phyloP scores from a whole-genome alignment of 2,329 filamentous ascomycete species.

The Claviceps africana region DNA sequence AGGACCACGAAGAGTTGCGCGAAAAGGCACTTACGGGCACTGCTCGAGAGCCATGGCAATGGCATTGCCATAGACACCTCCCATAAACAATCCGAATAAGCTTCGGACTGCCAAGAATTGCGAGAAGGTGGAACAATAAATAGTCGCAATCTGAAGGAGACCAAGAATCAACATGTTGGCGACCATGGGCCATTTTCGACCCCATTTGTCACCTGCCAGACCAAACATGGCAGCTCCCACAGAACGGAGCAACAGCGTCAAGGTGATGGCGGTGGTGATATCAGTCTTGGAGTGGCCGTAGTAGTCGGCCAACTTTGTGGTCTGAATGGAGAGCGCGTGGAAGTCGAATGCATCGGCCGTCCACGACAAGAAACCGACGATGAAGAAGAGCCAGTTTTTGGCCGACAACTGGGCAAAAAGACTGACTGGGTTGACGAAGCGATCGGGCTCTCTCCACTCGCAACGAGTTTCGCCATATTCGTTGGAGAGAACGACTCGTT shows the following conservation, averaged over 20 bases:
- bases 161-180: slow-evolving; percentile 62
- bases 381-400: slow-evolving; percentile 61
- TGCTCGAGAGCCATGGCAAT: slow-evolving; percentile 67
- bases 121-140: slow-evolving; percentile 57
- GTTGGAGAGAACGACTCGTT: slow-evolving; percentile 54
- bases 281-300: slow-evolving; percentile 43
- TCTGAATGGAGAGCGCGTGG: slow-evolving; percentile 67
- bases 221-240: slow-evolving; percentile 66
- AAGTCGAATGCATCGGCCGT: slow-evolving; percentile 76
- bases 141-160: slow-evolving; percentile 57
- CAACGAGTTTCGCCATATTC: slow-evolving; percentile 48
- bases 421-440: slow-evolving; percentile 55
- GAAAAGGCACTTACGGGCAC: slow-evolving; percentile 37
- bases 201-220: slow-evolving; percentile 63
- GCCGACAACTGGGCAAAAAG: slow-evolving; percentile 49
- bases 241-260: slow-evolving; percentile 61
- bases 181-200: slow-evolving; percentile 75
- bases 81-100: slow-evolving; percentile 68
- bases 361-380: slow-evolving; percentile 64
- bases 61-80: slow-evolving; percentile 66
- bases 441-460: slow-evolving; percentile 55
- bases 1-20: too few relatives aligned
- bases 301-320: slow-evolving; percentile 48
- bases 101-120: slow-evolving; percentile 63
- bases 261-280: slow-evolving; percentile 60